A percentile compares a stretch with the other conserved stretches of the same genome.
phyloP scores from a whole-genome alignment of 2,329 filamentous ascomycete genomes.

The Talaromyces sp. region DNA sequence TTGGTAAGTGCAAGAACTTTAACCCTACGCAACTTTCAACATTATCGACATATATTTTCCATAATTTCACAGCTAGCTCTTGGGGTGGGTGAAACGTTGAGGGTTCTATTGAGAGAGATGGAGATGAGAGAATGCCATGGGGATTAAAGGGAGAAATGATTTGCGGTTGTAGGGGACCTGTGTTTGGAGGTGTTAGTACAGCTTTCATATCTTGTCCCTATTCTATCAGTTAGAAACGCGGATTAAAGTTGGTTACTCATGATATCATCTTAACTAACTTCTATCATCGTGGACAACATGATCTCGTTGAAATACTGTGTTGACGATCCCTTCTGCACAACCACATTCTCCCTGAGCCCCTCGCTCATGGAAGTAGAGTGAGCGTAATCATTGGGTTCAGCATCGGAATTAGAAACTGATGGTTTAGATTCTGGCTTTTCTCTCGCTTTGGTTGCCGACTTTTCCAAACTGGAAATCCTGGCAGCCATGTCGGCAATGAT shows the following conservation, averaged over 20 bases:
- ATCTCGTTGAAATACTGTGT: slow-evolving; percentile 16
- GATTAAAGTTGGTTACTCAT: not conserved
- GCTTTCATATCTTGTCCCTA: slow-evolving; percentile 14
- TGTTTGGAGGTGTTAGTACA: slow-evolving; percentile 2
- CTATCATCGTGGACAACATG: slow-evolving; percentile 11
- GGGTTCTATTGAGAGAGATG: slow-evolving; percentile 13
- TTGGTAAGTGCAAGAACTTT: slow-evolving; percentile 23
- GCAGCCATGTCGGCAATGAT: not conserved
- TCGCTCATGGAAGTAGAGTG: not conserved
- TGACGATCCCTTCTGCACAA: slow-evolving; percentile 18
- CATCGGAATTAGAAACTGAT: not conserved
- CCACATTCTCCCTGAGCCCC: not conserved
- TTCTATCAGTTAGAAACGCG: slow-evolving; percentile 15
- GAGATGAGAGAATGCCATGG: slow-evolving; percentile 21
- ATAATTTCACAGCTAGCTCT: slow-evolving; percentile 23
- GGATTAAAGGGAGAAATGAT: slow-evolving; percentile 11
- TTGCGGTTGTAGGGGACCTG: slow-evolving; percentile 6
- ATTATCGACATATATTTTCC: slow-evolving; percentile 24
- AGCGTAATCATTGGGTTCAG: not conserved
- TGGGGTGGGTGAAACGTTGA: slow-evolving; percentile 17
- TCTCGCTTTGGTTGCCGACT: not conserved
- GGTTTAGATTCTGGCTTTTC: not conserved
- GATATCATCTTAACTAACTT: not conserved
- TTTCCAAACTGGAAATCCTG: not conserved
- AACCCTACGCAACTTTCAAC: slow-evolving; percentile 26